phyloP scores from a whole-genome alignment of 192 early-diverging fungal genomes.

The Coemansia sp. region DNA sequence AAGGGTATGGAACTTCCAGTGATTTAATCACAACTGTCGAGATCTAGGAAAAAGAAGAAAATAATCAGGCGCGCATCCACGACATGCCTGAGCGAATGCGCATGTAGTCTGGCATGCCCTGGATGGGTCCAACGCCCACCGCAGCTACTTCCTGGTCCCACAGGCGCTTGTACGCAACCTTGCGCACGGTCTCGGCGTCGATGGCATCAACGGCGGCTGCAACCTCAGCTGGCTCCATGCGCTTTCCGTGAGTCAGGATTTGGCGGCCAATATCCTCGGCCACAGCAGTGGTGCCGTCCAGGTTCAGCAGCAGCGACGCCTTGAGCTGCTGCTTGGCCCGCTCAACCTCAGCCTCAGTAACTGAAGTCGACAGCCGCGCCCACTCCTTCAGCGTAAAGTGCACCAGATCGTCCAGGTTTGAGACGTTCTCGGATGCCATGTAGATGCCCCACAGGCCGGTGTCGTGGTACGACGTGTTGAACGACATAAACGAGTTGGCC shows the following conservation, averaged over 20 bases:
- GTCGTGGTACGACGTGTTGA: conserved; percentile 98
- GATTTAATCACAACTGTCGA: conserved; percentile 5
- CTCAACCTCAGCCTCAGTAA: conserved; percentile 89
- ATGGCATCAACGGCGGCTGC: conserved; percentile 83
- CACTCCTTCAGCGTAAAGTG: conserved; percentile 91
- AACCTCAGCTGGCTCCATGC: conserved; percentile 84
- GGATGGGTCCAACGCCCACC: conserved; percentile 85
- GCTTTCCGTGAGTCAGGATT: conserved; percentile 87
- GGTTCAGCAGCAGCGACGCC: conserved; percentile 81
- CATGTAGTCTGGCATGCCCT: conserved; percentile 86
- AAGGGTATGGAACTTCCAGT: background rate
- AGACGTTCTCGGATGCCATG: conserved; percentile 79
- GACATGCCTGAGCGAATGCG: conserved; percentile 85
- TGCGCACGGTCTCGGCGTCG: conserved; percentile 81
- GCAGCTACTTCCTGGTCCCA: conserved; percentile 84
- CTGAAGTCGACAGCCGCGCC: conserved; percentile 78
- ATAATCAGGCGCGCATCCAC: conserved; percentile 66
- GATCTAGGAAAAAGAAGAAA: conserved; percentile 13
- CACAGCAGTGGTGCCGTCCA: conserved; percentile 93
- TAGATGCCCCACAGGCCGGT: conserved; percentile 98
- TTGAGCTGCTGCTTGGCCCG: conserved; percentile 99
- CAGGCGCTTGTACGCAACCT: conserved; percentile 84
- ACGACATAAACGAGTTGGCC: conserved; percentile 98
- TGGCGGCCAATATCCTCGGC: conserved; percentile 99
- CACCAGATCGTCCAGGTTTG: conserved; percentile 81